Base-by-base conservation (phyloP, 2,329 filamentous ascomycete genomes). In the Podosphaera leucotricha region DNA sequence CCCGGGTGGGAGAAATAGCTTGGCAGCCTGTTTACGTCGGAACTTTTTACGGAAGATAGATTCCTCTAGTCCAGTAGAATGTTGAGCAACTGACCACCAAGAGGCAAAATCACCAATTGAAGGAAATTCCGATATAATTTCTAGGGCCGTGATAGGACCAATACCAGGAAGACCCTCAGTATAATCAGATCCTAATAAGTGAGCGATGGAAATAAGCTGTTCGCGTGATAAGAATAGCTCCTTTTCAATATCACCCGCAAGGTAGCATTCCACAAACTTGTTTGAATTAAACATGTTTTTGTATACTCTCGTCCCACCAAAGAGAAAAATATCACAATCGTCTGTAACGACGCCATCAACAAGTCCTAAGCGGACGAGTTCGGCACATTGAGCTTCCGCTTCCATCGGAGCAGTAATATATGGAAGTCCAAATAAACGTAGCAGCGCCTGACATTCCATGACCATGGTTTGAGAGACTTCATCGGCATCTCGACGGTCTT, bases 201-300 rank as follows among this genome's bases (percentile, higher is more conserved):
- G 86, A 0, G 90, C 90, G 46, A 95, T 72, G 16, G 80, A 72
- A 48, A 98, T 93, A 43, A 98, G 74, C 55, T 87, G 83, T 44
- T 79, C 70, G n/a, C 87, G 75, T 2, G 82, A 79, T 0, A 98
- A 71, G 0, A 81, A 83, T 49, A 94, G 78, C 54, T 98, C 92
- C 53, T 80, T 80, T 54, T 92, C 83, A 0, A 98, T 66, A 55
- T 98, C 90, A 0, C 66, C 67, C 2, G 76, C 64, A 8, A 98
- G 70, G 57, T 95, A 98, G 62, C 90, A 95, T 62, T 98, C 90
- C 37, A 98, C 90, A 54, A 84, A 92, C 59, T 98, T 98, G 60
- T 90, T 90, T 54, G 84, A 79, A 61, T 94, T 98, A 67, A 98
- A 98, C 85, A 98, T 92, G 65, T 98, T 98, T 61, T 98, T 98